A percentile compares a stretch with the other conserved stretches of the same genome.
These are phyloP conservation scores for Phalaenopsis aphrodite DNA, from an alignment of 106 monocot species.

Conservation along the genomic window DNA sequence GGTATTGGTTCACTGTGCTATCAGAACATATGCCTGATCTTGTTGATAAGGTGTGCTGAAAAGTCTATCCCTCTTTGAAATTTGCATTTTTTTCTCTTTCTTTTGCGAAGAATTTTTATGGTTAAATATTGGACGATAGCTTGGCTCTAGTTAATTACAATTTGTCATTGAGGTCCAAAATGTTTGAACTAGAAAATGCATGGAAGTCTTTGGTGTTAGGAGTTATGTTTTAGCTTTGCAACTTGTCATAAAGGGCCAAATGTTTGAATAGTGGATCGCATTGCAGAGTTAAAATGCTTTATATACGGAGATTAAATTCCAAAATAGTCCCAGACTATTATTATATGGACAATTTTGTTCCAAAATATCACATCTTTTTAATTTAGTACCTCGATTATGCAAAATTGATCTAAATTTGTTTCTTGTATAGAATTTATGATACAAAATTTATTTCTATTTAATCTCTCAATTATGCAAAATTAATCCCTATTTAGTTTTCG, in stretches of 20 bases:
- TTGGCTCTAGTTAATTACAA: background rate
- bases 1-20: slow-evolving; percentile 90
- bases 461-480: too few species aligned
- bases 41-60: slow-evolving; percentile 80
- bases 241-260: background rate
- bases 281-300: background rate
- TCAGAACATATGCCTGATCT: slow-evolving; percentile 90
- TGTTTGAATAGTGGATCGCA: background rate
- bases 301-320: background rate
- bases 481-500: too few species aligned
- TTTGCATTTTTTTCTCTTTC: background rate
- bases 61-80: background rate
- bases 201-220: background rate
- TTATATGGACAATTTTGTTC: too few species aligned
- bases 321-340: too few species aligned
- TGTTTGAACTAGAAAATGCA: background rate
- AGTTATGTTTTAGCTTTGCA: too few species aligned
- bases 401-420: too few species aligned
- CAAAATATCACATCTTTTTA: too few species aligned
- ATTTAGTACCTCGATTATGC: too few species aligned
- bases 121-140: background rate
- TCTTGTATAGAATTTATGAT: too few species aligned
- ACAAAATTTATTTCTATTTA: too few species aligned
- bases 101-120: background rate
- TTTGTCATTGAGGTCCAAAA: background rate